Percentiles rank a stretch among this genome's conserved stretches.
Evolutionary conservation across 306 rosid species (phyloP).

Genomic region (Cicer chorassanicum): DNA sequence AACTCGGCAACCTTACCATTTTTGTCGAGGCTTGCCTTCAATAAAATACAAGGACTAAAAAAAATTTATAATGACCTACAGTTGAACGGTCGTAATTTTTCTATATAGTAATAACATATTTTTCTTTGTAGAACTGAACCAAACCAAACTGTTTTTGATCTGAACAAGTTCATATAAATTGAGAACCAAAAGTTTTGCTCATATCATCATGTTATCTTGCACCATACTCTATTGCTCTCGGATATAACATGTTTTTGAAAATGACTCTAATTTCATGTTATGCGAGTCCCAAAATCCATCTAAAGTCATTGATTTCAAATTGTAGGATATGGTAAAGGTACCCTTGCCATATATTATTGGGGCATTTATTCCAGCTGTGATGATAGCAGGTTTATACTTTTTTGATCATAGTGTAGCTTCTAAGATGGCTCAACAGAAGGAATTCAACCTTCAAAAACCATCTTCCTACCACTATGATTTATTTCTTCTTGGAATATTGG

Average conservation of each 20-base stretch:
- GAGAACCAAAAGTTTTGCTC: not conserved
- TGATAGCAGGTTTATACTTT: conserved; percentile 90
- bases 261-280: conserved; percentile 9
- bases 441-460: conserved; percentile 88
- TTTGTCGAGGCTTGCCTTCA: no score
- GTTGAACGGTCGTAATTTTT: no score
- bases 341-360: conserved; percentile 62
- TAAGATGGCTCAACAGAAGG: conserved; percentile 89
- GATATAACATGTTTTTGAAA: not conserved
- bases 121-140: no score
- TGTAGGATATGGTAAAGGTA: conserved; percentile 84
- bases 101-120: no score
- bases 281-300: conserved; percentile 19
- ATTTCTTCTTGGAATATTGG: conserved; percentile 74
- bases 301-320: conserved; percentile 36
- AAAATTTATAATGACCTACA: no score
- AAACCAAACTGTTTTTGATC: no score
- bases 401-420: conserved; percentile 93
- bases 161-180: no score
- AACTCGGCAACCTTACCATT: no score
- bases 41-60: no score
- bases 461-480: conserved; percentile 88
- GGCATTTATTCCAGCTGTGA: conserved; percentile 80
- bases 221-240: not conserved
- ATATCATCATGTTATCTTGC: conserved; percentile 10